Evolutionary conservation across 352 stramenopile species (phyloP), one percentile per base, ranked within the genome.

Genomic region (Pythium folliculosum): DNA sequence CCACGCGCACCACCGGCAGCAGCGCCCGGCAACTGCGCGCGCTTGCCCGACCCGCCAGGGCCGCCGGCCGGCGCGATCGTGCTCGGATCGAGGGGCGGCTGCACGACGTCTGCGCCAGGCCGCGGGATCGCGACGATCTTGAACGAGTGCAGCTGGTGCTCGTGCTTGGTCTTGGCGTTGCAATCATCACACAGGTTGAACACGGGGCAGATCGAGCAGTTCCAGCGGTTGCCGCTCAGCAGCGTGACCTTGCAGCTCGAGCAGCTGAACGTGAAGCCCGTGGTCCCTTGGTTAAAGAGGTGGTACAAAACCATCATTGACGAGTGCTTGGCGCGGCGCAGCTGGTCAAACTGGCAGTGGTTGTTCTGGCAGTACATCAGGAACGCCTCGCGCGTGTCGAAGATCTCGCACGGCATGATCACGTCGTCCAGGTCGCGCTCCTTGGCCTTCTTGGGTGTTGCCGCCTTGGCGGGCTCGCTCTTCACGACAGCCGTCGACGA

Each of bases 191-290:
- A 99, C 38, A 98, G 84, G 68, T 99, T 97, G 72, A 98, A 99
- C 47, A 98, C 91, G 19, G 92, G 90, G 71, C 96, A 99, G 32
- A 96, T 97, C 1, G 93, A 96, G 69, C 96, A 99, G 71, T 98
- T 97, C 85, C 94, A 99, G 22, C 95, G 88, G 61, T 98, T 97
- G 7, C 96, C 97, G 67, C 81, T 87, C n/a, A 98, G 77, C 69
- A 99, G 91, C 65, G 98, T 97, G 38, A 88, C 83, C 47, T 95
- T 95, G 77, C 97, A 99, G 16, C 91, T 84, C 4, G 87, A 94
- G 78, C 97, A 99, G 63, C 97, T 96, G 64, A 98, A 97, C 44
- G 98, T 96, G 81, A 99, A 99, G 44, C 98, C 98, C 13, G 96
- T 98, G 38, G 95, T 98, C 57, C 77, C 75, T 63, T 92, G 77